These are phyloP conservation scores for Cryptomeria japonica DNA, from an alignment of 75 land plant genomes.

Conservation along the genomic window DNA sequence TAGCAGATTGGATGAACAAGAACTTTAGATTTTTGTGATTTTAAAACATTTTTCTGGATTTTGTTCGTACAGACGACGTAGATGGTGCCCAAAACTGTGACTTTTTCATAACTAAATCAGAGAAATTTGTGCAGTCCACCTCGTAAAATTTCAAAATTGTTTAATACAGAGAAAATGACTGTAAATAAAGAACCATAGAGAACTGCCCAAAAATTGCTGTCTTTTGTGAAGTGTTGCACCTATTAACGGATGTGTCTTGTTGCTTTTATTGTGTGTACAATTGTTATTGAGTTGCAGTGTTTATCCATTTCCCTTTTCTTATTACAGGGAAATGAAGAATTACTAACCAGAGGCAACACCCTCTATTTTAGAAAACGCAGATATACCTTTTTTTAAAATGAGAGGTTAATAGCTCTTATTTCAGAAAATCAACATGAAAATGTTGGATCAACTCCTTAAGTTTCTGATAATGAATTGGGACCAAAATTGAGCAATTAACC, in stretches of 20 bases:
- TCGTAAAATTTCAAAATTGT: no score
- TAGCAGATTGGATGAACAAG: no score
- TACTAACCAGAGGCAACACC: neutral
- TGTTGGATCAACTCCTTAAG: neutral
- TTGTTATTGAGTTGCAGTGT: neutral
- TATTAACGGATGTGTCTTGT: neutral
- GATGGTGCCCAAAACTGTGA: no score
- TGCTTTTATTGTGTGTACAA: conserved; percentile 9
- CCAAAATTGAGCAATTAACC: neutral
- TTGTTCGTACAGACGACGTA: no score
- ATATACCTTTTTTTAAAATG: no score
- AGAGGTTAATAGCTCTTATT: neutral
- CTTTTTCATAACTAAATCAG: no score
- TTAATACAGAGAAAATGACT: no score
- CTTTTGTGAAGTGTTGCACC: neutral
- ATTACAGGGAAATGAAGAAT: neutral
- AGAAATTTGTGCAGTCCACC: no score
- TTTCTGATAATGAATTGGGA: neutral
- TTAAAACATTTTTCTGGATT: no score
- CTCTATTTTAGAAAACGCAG: neutral
- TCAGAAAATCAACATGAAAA: neutral
- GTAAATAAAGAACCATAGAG: no score
- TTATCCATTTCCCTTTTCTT: neutral
- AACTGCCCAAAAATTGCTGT: no score
- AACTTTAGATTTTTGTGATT: no score